Percentiles rank a stretch among this genome's conserved stretches.
These are phyloP conservation scores for Cryptococcus sp. DNA, from an alignment of 1,284 basidiomycete species.

Conservation along the genomic window DNA sequence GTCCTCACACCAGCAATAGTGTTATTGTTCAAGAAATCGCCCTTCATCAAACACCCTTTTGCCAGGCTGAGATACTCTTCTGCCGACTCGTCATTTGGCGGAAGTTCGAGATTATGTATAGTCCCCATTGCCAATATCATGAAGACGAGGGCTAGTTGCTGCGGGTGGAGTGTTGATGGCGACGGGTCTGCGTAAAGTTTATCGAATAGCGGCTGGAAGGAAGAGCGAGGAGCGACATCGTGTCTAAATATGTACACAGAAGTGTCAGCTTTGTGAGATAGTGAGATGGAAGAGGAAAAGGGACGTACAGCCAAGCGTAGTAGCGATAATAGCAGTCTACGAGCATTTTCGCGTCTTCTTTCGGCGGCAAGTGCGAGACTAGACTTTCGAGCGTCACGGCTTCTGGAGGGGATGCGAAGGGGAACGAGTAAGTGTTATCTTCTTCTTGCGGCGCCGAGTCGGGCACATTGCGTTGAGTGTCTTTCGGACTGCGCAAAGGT, in stretches of 20 bases:
- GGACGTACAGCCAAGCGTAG: conserved; percentile 37
- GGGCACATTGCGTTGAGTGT: too few species aligned
- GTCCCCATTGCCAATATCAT: conserved; percentile 44
- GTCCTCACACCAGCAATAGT: conserved; percentile 45
- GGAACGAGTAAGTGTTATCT: conserved; percentile 9
- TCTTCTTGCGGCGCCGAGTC: too few species aligned
- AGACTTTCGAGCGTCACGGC: conserved; percentile 8
- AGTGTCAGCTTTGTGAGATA: not conserved
- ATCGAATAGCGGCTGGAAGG: conserved; percentile 33
- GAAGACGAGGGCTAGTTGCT: conserved; percentile 41
- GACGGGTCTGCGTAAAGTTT: conserved; percentile 15
- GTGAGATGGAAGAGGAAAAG: not conserved
- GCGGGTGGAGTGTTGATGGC: conserved; percentile 22
- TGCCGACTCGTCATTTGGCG: conserved; percentile 38
- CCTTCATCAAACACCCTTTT: conserved; percentile 37
- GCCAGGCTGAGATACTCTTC: conserved; percentile 36
- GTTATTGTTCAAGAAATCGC: conserved; percentile 40
- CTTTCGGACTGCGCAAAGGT: too few species aligned
- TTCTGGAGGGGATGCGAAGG: conserved; percentile 7
- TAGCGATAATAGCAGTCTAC: conserved; percentile 37
- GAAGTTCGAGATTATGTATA: conserved; percentile 41
- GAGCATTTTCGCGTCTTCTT: conserved; percentile 31
- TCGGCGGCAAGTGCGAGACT: conserved; percentile 27
- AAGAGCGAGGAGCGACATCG: conserved; percentile 30
- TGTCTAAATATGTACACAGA: conserved; percentile 18